These are phyloP conservation scores for Diaporthe sp. DNA, from an alignment of 2,329 filamentous ascomycete species.

Conservation along the genomic window DNA sequence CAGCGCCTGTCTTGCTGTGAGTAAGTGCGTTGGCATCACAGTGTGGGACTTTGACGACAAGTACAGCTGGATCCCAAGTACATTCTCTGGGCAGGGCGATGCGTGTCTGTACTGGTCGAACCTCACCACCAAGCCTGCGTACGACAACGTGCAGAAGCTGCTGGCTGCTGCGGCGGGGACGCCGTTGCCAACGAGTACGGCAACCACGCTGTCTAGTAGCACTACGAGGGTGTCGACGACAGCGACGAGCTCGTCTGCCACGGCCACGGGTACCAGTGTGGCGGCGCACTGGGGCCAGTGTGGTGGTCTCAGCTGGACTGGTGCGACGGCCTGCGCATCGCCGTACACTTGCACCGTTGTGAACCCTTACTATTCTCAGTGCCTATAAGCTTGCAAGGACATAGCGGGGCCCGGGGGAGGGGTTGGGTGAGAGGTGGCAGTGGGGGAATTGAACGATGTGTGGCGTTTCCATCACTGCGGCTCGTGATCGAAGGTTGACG, in stretches of 20 bases:
- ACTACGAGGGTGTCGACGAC: conserved; percentile 23
- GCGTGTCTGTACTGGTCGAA: conserved; percentile 55
- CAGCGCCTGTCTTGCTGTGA: conserved; percentile 53
- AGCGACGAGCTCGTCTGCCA: conserved; percentile 5
- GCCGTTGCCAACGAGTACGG: conserved; percentile 29
- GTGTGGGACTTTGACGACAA: conserved; percentile 54
- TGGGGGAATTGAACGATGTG: not conserved
- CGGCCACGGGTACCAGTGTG: conserved; percentile 2
- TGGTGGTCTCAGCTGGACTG: conserved; percentile 38
- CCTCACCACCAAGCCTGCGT: conserved; percentile 56
- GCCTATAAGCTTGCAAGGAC: conserved; percentile 18
- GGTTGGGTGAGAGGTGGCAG: not conserved
- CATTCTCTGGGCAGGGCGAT: conserved; percentile 55
- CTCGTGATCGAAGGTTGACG: not conserved
- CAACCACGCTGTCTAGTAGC: conserved; percentile 30
- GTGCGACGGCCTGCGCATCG: conserved; percentile 53
- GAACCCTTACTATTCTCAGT: conserved; percentile 53
- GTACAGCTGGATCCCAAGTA: conserved; percentile 51
- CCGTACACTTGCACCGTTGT: conserved; percentile 62
- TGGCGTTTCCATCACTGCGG: not conserved
- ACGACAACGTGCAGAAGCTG: conserved; percentile 48
- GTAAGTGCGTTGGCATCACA: conserved; percentile 58
- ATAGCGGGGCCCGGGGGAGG: too few relatives aligned
- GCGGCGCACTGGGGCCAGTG: conserved; percentile 39
- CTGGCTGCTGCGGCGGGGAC: conserved; percentile 38